Evolutionary conservation across 164 flowering plant genomes (phyloP), one percentile per base, ranked within the genome.

Genomic region (Malania oleifera): DNA sequence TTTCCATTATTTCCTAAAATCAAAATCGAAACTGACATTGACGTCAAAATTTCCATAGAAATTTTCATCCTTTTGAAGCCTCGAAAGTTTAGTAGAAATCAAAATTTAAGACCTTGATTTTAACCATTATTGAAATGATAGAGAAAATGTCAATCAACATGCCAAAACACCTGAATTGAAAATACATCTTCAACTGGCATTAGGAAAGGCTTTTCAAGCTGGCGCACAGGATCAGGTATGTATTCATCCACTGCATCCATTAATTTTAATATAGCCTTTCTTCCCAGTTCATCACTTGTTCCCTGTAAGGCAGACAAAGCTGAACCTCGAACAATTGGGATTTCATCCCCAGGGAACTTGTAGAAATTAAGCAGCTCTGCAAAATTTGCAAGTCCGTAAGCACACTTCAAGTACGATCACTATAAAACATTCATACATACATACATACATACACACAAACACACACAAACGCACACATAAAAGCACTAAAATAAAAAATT

Each of bases 121-220:
- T n/a, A n/a, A n/a, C n/a, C n/a, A n/a, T n/a, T n/a, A n/a, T n/a
- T n/a, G n/a, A n/a, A n/a, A n/a, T n/a, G n/a, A n/a, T n/a, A n/a
- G n/a, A n/a, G n/a, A n/a, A n/a, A n/a, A n/a, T n/a, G n/a, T n/a
- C n/a, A n/a, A n/a, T n/a, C n/a, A n/a, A n/a, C n/a, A n/a, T n/a
- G n/a, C n/a, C n/a, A n/a, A n/a, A n/a, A n/a, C n/a, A 92, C 98
- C 90, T 89, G 97, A 68, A 93, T 93, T 47, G 98, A 90, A 71
- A 90, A 90, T 39, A 93, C 92, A 77, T 91, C 99, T 80, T 93
- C 99, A 61, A 93, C 77, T 41, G 99, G 97, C 96, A 93, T 85
- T 37, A 90, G 67, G 77, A 88, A 95, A 61, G 96, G 91, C 67
- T 95, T 88, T 78, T 95, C 97, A 64, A 90, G 96, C 64, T 80